phyloP scores from a whole-genome alignment of 2,329 filamentous ascomycete genomes.

The Penicillium sp. region DNA sequence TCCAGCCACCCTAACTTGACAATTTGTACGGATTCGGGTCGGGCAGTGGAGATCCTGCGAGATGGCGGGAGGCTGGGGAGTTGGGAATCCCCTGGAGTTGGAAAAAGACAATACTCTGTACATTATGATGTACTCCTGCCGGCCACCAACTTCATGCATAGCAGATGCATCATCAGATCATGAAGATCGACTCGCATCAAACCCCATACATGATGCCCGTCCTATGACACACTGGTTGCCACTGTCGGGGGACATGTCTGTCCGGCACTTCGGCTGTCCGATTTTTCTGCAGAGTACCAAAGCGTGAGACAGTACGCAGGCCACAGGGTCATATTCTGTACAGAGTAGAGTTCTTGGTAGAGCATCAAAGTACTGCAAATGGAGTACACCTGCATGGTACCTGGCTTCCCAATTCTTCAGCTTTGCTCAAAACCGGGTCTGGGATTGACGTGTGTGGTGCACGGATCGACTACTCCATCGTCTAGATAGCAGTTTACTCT shows the following conservation, averaged over 20 bases:
- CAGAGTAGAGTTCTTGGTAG: background rate
- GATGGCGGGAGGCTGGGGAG: constrained; percentile 17
- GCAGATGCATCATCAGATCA: background rate
- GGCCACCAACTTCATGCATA: background rate
- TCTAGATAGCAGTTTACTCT: background rate
- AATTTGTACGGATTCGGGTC: constrained; percentile 3
- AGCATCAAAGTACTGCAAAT: background rate
- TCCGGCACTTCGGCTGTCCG: too few species aligned
- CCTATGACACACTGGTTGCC: constrained; percentile 7
- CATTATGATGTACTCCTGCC: background rate
- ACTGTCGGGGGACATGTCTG: background rate
- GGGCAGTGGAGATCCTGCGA: constrained; percentile 20
- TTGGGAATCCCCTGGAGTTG: constrained; percentile 11
- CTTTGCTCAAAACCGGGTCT: background rate
- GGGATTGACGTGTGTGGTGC: constrained; percentile 3
- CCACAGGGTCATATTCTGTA: background rate
- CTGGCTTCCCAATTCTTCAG: background rate
- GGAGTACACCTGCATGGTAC: background rate
- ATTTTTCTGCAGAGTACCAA: background rate
- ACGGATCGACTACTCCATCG: constrained; percentile 7
- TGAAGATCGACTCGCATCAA: background rate
- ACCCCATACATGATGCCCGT: constrained; percentile 3
- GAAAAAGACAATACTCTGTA: background rate
- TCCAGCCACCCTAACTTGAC: constrained; percentile 20
- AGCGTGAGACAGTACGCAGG: constrained; percentile 14